Conservation (phyloP, 129 eudicot genomes). For the Flaveria ramosissima region DNA sequence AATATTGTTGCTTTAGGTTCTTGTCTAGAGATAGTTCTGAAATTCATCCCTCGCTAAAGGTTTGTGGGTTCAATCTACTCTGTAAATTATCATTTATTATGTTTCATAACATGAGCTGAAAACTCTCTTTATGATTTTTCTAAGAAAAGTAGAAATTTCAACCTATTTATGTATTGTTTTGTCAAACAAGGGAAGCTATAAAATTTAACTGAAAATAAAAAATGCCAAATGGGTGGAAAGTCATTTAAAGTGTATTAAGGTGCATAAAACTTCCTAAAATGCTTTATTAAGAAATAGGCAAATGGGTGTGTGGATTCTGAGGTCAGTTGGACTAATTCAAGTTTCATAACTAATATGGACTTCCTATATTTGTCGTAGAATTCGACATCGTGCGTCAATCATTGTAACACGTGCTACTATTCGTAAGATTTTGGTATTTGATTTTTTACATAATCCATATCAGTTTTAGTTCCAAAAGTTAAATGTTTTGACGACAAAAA, state of each 20-base stretch:
- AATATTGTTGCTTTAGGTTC: conserved; percentile 85
- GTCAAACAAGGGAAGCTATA: too few species aligned
- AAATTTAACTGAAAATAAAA: too few species aligned
- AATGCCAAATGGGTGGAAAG: background rate
- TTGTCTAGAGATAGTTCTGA: conserved; percentile 71
- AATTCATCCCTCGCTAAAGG: conserved; percentile 76
- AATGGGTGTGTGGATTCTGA: background rate
- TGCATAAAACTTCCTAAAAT: background rate
- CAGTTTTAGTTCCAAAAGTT: background rate
- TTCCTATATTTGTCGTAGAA: background rate
- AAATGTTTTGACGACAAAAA: background rate
- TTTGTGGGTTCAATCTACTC: conserved; percentile 20
- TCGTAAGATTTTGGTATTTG: background rate
- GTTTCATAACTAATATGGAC: background rate
- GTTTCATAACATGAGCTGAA: conserved; percentile 16
- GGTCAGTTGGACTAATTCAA: background rate
- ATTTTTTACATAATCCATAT: background rate
- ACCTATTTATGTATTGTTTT: background rate
- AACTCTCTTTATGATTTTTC: background rate
- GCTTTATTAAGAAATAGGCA: background rate
- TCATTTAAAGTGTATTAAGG: background rate
- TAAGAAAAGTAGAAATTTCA: background rate
- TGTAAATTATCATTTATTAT: background rate
- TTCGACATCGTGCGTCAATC: background rate
- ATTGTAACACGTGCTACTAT: background rate